These are phyloP conservation scores for Anthoceros angustus DNA, from an alignment of 225 moss, liverwort and hornwort species.

Conservation along the genomic window DNA sequence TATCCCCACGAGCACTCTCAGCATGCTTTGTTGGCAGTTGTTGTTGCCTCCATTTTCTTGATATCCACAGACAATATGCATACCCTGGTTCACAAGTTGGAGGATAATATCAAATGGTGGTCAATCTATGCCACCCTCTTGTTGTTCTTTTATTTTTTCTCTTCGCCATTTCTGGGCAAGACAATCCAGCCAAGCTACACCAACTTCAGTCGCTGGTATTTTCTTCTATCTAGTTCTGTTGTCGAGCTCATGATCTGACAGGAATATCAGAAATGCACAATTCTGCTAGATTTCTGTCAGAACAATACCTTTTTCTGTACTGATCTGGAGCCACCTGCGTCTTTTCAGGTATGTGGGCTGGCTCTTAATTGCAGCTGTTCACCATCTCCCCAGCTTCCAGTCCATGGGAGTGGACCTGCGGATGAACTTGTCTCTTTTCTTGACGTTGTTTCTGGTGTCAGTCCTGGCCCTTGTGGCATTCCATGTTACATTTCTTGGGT, in stretches of 20 bases:
- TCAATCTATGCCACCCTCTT: slow-evolving; percentile 74
- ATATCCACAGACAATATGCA: slow-evolving; percentile 89
- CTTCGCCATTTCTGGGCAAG: slow-evolving; percentile 78
- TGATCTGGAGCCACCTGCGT: neutral
- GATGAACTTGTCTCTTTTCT: slow-evolving; percentile 2
- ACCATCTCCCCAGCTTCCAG: neutral
- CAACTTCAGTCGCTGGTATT: slow-evolving; percentile 93
- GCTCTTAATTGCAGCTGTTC: neutral
- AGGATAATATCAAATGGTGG: slow-evolving; percentile 99
- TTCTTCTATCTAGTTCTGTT: neutral
- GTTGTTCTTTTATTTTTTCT: slow-evolving; percentile 94
- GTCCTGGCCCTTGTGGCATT: neutral
- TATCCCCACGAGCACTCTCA: slow-evolving; percentile 98
- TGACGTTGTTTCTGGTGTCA: neutral
- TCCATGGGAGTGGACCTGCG: neutral
- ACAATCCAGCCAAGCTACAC: slow-evolving; percentile 99
- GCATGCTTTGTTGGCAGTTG: slow-evolving; percentile 85
- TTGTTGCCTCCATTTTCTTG: slow-evolving; percentile 75
- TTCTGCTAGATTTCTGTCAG: neutral
- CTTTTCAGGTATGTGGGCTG: neutral
- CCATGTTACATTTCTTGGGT: neutral
- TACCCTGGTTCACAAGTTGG: slow-evolving; percentile 84
- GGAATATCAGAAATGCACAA: neutral
- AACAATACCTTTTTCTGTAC: neutral
- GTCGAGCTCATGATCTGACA: neutral